Conservation (phyloP, 2,329 filamentous ascomycete genomes). For the Aspergillus brasiliensis region DNA sequence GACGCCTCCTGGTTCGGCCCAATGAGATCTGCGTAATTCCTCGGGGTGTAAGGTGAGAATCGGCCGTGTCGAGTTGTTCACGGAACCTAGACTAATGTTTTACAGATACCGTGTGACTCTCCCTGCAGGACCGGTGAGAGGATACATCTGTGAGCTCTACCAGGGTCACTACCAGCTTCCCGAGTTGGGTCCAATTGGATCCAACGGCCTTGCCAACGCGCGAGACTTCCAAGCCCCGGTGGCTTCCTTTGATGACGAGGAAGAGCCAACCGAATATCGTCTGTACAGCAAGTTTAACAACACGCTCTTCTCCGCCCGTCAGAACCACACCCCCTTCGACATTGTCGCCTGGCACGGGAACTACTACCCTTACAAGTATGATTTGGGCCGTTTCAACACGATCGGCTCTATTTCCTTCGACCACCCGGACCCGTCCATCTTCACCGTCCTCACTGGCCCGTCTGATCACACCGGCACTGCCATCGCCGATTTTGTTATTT, state of each 20-base stretch:
- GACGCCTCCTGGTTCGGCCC: slow-evolving; percentile 71
- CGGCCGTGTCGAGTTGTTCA: background rate
- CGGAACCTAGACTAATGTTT: background rate
- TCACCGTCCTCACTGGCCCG: slow-evolving; percentile 65
- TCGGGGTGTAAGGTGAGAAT: slow-evolving; percentile 61
- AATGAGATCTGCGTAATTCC: slow-evolving; percentile 79
- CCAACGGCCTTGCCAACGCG: slow-evolving; percentile 72
- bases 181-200: slow-evolving; percentile 72
- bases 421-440: slow-evolving; percentile 78
- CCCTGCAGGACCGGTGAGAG: slow-evolving; percentile 62
- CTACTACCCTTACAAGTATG: slow-evolving; percentile 81
- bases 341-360: slow-evolving; percentile 80
- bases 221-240: slow-evolving; percentile 75
- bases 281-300: slow-evolving; percentile 69
- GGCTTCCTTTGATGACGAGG: slow-evolving; percentile 67
- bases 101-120: slow-evolving; percentile 68
- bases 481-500: slow-evolving; percentile 66
- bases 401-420: slow-evolving; percentile 74
- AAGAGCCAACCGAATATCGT: slow-evolving; percentile 51
- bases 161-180: slow-evolving; percentile 72
- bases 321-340: slow-evolving; percentile 74
- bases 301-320: slow-evolving; percentile 64
- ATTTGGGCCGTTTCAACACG: slow-evolving; percentile 74
- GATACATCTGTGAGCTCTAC: slow-evolving; percentile 76
- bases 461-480: slow-evolving; percentile 62